Evolutionary conservation across 345 rosid genomes (phyloP), one percentile per base, ranked within the genome.

Genomic region (Murraya koenigii): DNA sequence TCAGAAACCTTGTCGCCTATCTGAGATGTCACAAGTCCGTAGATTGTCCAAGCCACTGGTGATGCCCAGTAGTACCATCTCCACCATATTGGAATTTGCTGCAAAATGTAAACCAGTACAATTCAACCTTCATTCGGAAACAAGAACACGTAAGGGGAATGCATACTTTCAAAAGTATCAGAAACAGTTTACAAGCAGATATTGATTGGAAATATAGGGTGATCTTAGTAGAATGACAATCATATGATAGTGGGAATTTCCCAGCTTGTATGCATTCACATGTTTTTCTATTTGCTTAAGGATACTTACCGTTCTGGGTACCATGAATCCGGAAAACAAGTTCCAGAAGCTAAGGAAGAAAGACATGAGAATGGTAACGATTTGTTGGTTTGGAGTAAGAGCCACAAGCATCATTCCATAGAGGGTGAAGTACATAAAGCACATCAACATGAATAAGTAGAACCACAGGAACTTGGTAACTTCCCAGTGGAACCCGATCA

Each of bases 321-420:
- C 88, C 86, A 88, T 86, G 77, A 83, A 92, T 38, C 94, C 97
- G 6, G 91, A 86, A 81, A 92, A 92, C n/a, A 92, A 81, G 84
- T 89, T 90, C 78, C 90, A 89, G 75, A 90, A 84, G 82, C 88
- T 85, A 47, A 83, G 70, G 79, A 92, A 92, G 76, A 90, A 78
- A 7, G 94, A 79, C 72, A 87, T 85, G 25, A 82, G 74, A 73
- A 88, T 85, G 52, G 90, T 72, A 33, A 92, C 97, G 72, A 92
- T 84, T 82, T 89, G 93, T 77, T 87, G 82, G 85, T 79, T 85
- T 32, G 94, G 97, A 15, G 93, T 92, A 64, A 92, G 86, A 39
- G 90, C 93, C 22, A 90, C 90, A 38, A 86, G 79, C 89, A 92
- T 90, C 94, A 92, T 92, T 7, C 94, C 97, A 8, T 83, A 87